Evolutionary conservation across 345 rosid species (phyloP), one percentile per base, ranked within the genome.

Genomic region (Eucalyptus victrix): DNA sequence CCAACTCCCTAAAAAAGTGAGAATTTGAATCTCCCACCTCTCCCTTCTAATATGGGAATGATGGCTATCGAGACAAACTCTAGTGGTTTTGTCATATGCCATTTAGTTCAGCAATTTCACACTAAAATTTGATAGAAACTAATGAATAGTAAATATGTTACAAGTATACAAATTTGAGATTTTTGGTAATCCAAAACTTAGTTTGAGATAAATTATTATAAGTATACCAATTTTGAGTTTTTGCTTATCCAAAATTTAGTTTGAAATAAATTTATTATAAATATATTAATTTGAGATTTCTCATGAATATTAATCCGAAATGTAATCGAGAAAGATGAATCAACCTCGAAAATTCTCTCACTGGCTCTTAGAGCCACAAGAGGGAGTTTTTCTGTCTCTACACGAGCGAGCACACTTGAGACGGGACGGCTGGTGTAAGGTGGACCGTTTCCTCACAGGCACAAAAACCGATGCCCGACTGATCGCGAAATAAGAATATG

Each of bases 31-130:
- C 5, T 53, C 0, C 2, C 58, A 21, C 11, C 0, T 53, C 58
- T 53, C 1, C 2, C 11, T 21, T 53, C 0, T 1, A 0, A 53
- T 53, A 2, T 53, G 11, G 5, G 1, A 1, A 53, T 53, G 5
- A 53, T 53, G 2, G 26, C 1, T 8, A 53, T 53, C 1, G 0
- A 2, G 11, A 53, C 26, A 53, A 53, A 53, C 26, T 53, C 5
- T 8, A 53, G 58, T 53, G 11, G 58, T 53, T 53, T 15, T 65
- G 10, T n/a, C 19, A n/a, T 65, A 1, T n/a, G 21, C 0, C 21
- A 65, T 65, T 16, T 0, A 8, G 1, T 7, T 65, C 1, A n/a
- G 3, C 2, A 65, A 65, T n/a, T 65, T 65, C 11, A n/a, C 5
- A 16, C 1, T n/a, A 16, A 65, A 15, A n/a, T 65, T 65, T 16